These are phyloP conservation scores for Erythrophleum ivorense DNA, from an alignment of 331 rosid species.

Conservation along the genomic window DNA sequence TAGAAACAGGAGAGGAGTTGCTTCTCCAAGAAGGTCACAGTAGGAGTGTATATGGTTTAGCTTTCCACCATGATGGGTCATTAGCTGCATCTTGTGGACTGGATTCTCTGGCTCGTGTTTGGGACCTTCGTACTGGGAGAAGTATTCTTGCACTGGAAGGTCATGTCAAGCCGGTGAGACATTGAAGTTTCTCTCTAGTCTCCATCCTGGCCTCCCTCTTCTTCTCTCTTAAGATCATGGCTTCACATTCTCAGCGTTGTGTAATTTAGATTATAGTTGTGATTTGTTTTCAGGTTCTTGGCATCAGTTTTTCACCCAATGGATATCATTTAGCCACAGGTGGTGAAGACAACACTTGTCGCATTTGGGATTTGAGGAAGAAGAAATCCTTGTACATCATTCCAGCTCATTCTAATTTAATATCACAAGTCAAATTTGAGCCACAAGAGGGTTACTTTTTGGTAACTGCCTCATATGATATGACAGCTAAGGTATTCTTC, in stretches of 20 bases:
- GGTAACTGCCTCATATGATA: slow-evolving; percentile 90
- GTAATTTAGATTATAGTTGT: slow-evolving; percentile 16
- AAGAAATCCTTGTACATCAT: slow-evolving; percentile 77
- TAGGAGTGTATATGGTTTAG: slow-evolving; percentile 81
- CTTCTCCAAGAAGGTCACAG: slow-evolving; percentile 99
- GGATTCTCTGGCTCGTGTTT: slow-evolving; percentile 89
- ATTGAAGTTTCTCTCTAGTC: neutral
- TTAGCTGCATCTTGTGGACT: slow-evolving; percentile 91
- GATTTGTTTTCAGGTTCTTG: slow-evolving; percentile 67
- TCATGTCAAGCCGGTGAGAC: slow-evolving; percentile 89
- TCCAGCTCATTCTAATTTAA: slow-evolving; percentile 88
- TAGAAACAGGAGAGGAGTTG: slow-evolving; percentile 86
- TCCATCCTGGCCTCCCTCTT: neutral
- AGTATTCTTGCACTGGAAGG: slow-evolving; percentile 94
- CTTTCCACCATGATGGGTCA: slow-evolving; percentile 89
- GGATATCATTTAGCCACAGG: slow-evolving; percentile 93
- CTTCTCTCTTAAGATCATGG: neutral
- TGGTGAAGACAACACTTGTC: slow-evolving; percentile 93
- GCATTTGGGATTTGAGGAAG: slow-evolving; percentile 94
- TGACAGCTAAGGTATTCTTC: slow-evolving; percentile 83
- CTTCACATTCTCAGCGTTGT: slow-evolving; percentile 24
- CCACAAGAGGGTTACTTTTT: slow-evolving; percentile 97
- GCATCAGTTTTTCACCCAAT: slow-evolving; percentile 84
- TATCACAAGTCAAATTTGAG: slow-evolving; percentile 93
- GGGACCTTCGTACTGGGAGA: slow-evolving; percentile 96